Base-by-base conservation (phyloP, 2,329 filamentous ascomycete genomes). In the Pseudogymnoascus sp. region DNA sequence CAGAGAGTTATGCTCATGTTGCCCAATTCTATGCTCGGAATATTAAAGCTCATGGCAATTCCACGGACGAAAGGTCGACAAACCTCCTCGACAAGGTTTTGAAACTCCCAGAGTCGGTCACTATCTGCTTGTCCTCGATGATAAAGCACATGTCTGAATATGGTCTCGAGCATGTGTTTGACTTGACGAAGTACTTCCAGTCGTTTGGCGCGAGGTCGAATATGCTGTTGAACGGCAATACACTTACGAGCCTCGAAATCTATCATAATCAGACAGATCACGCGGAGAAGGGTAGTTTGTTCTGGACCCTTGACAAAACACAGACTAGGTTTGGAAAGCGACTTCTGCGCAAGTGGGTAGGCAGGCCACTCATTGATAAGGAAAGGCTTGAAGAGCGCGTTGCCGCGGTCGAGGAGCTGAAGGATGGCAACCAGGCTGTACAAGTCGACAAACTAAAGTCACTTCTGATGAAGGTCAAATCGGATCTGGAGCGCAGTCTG, bases 161-260 rank as follows among this genome's bases (percentile, higher is more conserved):
- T 71, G 91, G 91, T 0, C 79, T 99, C 18, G 89, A 97, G 73
- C 91, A 97, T 76, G 90, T 99, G 60, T 96, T 99, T 68, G 89
- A 96, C 69, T 77, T 99, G 43, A 97, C 94, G 1, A 96, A 96
- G 68, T 96, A 97, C 75, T 99, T 99, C 70, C 88, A 96, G 67
- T 91, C 91, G 2, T 99, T 99, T 75, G 96, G 90, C 67, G 90
- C 92, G 6, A 81, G 92, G 37, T 92, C 93, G 12, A 92, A 97
- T 70, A 97, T 99, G 94, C 79, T 97, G 3, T 78, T 99, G 63
- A 97, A 95, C 70, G 94, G 93, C 47, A 99, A 96, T 60, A 97
- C 93, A 0, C 77, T 99, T 37, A 93, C 91, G 57, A 96, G 91
- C 68, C 81, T 99, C 11, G 94, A 99, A 72, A 91, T 99, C 1